Evolutionary conservation across 1,284 basidiomycete genomes (phyloP), one percentile per base, ranked within the genome.

Genomic region (Cryptococcus sp.): DNA sequence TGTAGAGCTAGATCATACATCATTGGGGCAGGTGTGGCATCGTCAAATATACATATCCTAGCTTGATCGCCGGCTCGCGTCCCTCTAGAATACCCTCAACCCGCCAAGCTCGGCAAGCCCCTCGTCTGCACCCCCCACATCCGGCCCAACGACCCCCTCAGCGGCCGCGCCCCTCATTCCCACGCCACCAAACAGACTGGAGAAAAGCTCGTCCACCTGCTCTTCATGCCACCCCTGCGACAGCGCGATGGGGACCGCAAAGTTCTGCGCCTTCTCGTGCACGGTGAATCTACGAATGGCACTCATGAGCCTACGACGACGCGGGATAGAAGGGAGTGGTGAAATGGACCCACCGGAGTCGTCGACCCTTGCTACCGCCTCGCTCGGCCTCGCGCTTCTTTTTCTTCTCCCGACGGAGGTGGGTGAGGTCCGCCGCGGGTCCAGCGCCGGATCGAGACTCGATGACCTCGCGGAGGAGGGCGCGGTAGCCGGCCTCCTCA

Each of bases 221-320:
- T 91, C 89, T 62, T 95, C 91, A 62, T 92, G 89, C 93, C 93
- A 97, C n/a, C 69, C 73, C 21, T 63, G 50, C 12, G 55, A 64
- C 1, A 83, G 79, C 6, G 85, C 83, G 4, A 93, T 84, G 11
- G 93, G 92, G 1, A 92, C 89, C 86, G 94, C 94, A 71, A 95
- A 95, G 72, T 92, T 91, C 71, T 90, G 88, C 42, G 94, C 78
- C 78, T 95, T 96, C 68, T 95, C 90, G 70, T 96, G 93, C 1
- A 90, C 86, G 59, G 94, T 88, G 73, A 91, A 95, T 60, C 90
- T 89, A 69, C 60, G 46, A 9, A 49, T 8, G 33, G 0, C 18
- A 7, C n/a, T 37, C 15, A 49, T 15, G 18, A 2, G 23, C 18
- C 0, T 49, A 16, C 35, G n/a, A n/a, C n/a, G n/a, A n/a, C n/a